Evolutionary conservation across 495 filamentous ascomycete genomes (phyloP), one percentile per base, ranked within the genome.

Genomic region (Penicillium verhagenii): DNA sequence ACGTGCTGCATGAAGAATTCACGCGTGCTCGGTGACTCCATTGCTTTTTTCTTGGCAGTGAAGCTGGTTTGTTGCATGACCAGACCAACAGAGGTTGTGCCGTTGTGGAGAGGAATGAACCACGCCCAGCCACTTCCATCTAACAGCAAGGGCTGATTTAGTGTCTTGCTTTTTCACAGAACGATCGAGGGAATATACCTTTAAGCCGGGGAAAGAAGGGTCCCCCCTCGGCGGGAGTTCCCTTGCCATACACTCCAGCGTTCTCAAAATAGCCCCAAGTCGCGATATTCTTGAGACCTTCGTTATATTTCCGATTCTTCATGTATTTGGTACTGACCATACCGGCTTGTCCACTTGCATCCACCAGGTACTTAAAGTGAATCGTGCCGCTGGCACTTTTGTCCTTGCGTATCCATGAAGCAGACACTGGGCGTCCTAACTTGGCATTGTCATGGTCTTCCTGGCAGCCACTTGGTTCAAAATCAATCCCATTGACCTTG

Each of bases 371-470:
- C n/a, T 73, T 58, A 37, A 75, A 72, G 6, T 54, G 58, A 26
- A 72, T 66, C 6, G 18, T 42, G 18, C 78, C 77, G 6, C 66
- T 56, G 20, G 35, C 69, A 10, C 71, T 72, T 8, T 35, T 14
- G 39, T 78, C 75, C 50, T 78, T 80, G 31, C 57, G 56, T 1
- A 57, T 53, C 70, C 72, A 82, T 11, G 54, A 53, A 25, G 79
- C 79, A 6, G 78, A 76, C 3, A 79, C 64, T 6, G 79, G 77
- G 0, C 71, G 68, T 18, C 77, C 79, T 4, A 58, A 69, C 35
- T 71, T 56, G n/a, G 47, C 28, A 1, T 16, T 38, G 4, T 44
- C 14, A 52, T 62, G 35, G 16, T 20, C 20, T 8, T 55, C 57
- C n/a, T 25, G 10, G 6, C 16, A 4, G 26, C 40, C 29, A 23